These are phyloP conservation scores for Exophiala oligosperma DNA, from an alignment of 2,329 filamentous ascomycete species.

Conservation along the genomic window DNA sequence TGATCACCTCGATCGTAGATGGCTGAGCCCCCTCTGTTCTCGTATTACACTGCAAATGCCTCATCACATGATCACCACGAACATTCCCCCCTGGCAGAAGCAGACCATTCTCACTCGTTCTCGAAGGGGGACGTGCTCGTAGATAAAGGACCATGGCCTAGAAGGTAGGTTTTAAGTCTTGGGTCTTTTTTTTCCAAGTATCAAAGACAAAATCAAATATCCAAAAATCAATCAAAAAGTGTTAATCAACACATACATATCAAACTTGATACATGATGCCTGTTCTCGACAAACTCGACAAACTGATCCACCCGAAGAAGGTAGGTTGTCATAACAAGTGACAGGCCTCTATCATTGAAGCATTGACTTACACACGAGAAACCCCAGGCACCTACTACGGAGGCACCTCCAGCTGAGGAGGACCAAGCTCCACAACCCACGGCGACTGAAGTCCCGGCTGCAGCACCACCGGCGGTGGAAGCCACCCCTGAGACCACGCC, in stretches of 20 bases:
- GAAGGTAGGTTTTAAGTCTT: background rate
- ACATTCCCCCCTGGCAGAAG: background rate
- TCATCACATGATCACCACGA: background rate
- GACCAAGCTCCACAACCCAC: background rate
- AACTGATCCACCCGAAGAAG: background rate
- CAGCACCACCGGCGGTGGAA: background rate
- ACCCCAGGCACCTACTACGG: background rate
- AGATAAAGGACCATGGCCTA: background rate
- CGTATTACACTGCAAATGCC: background rate
- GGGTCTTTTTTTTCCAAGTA: background rate
- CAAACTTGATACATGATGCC: background rate
- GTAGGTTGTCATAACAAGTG: background rate
- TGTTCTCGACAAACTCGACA: background rate
- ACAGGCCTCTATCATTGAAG: background rate
- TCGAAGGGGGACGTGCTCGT: background rate
- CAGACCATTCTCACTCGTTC: background rate
- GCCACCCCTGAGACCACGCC: background rate
- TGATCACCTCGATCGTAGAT: background rate
- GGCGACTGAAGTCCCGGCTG: background rate
- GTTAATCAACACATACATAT: background rate
- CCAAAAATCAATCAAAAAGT: background rate
- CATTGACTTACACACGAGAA: background rate
- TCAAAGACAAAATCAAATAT: background rate
- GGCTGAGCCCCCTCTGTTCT: background rate
- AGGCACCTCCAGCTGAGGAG: background rate